These are phyloP conservation scores for Lichtheimia corymbifera DNA, from an alignment of 371 early-diverging fungal genomes.

Conservation along the genomic window DNA sequence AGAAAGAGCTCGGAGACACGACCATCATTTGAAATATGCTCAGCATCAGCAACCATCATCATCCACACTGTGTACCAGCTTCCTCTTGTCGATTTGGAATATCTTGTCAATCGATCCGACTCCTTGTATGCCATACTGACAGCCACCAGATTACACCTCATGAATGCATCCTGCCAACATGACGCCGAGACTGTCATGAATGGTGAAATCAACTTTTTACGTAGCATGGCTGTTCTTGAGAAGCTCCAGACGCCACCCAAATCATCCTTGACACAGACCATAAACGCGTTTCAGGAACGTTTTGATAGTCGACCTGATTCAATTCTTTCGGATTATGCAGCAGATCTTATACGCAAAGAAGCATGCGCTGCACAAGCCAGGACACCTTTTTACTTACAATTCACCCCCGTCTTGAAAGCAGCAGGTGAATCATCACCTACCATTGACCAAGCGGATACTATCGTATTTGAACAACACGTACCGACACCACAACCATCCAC, in stretches of 20 bases:
- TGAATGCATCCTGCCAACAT: conserved; percentile 31
- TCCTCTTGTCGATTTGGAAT: conserved; percentile 22
- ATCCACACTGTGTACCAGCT: conserved; percentile 31
- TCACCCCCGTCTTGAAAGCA: neutral
- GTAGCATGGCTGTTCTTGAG: conserved; percentile 7
- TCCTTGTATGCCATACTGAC: conserved; percentile 36
- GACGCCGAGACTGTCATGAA: conserved; percentile 21
- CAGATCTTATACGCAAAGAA: conserved; percentile 2
- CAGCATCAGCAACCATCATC: conserved; percentile 38
- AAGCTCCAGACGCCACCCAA: neutral
- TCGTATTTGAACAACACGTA: neutral
- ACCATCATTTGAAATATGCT: conserved; percentile 42
- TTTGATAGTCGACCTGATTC: conserved; percentile 4
- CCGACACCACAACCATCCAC: neutral
- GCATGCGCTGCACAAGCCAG: neutral
- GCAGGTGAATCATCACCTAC: neutral
- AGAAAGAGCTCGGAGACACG: conserved; percentile 16
- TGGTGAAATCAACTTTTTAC: conserved; percentile 22
- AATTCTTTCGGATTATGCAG: conserved; percentile 4
- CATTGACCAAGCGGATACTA: neutral
- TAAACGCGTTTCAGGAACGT: neutral
- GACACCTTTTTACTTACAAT: neutral
- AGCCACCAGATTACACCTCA: conserved; percentile 43
- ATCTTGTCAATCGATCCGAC: conserved; percentile 41
- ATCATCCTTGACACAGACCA: neutral